These are phyloP conservation scores for Aspergillus haitiensis DNA, from an alignment of 495 filamentous ascomycete species.

Conservation along the genomic window DNA sequence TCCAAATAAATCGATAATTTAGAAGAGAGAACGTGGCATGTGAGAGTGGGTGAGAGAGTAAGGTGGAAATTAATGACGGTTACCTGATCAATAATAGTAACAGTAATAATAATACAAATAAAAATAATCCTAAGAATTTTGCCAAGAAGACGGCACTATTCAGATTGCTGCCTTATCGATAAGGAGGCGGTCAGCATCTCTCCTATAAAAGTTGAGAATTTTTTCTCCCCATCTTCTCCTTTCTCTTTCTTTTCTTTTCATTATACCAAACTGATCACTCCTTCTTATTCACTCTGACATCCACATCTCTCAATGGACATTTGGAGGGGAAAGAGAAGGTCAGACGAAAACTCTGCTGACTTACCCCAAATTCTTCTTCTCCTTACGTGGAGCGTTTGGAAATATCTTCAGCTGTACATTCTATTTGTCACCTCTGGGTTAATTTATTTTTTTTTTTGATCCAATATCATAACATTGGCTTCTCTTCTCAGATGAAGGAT, in stretches of 20 bases:
- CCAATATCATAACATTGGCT: no score
- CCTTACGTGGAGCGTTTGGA: conserved; percentile 51
- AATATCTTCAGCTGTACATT: conserved; percentile 52
- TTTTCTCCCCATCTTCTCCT: conserved; percentile 25
- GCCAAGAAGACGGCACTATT: conserved; percentile 16
- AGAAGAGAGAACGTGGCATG: background rate
- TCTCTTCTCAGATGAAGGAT: no score
- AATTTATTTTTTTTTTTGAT: background rate
- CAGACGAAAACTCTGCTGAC: conserved; percentile 44
- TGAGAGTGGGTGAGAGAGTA: conserved; percentile 15
- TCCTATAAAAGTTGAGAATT: conserved; percentile 20
- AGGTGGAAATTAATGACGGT: background rate
- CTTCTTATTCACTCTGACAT: conserved; percentile 52
- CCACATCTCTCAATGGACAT: conserved; percentile 40
- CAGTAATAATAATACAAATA: background rate
- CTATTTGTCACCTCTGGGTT: background rate
- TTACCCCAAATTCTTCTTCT: conserved; percentile 52
- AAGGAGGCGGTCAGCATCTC: conserved; percentile 29
- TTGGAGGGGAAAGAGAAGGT: conserved; percentile 54
- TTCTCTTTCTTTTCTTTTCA: conserved; percentile 31
- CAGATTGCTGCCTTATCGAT: conserved; percentile 43
- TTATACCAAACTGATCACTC: conserved; percentile 45
- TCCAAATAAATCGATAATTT: background rate
- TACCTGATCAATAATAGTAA: background rate
- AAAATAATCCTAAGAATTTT: background rate